Evolutionary conservation across 768 basidiomycete genomes (phyloP), one percentile per base, ranked within the genome.

Genomic region (Tephrocybe sp.): DNA sequence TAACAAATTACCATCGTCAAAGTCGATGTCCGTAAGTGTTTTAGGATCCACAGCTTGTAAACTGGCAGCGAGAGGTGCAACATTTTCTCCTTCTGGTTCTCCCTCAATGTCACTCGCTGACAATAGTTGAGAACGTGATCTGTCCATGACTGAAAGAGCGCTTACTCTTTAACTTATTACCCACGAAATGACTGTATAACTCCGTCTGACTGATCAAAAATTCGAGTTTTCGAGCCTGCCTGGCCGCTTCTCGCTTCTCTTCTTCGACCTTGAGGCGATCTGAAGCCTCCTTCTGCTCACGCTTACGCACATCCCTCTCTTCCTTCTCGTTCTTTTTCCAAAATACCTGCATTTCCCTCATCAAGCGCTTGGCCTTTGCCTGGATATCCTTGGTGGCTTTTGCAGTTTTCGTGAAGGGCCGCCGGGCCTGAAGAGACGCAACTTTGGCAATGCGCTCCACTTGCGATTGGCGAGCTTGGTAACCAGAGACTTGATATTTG

Each of bases 311-410:
- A 53, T 97, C 94, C 39, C 92, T 75, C 69, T 97, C 95, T 65
- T 95, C 93, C 61, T 93, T 93, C 69, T 98, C 95, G 57, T 97
- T 97, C 69, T 93, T 93, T 72, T 91, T 94, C 93, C 93, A 97
- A 69, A 94, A 94, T 16, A 93, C 83, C 53, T 94, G 83, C 88
- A 97, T 93, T 74, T 97, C 94, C 23, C 93, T 84, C 88, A 92
- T 91, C 31, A 94, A 73, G 33, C 90, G 81, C 64, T 90, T 93
- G 19, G 84, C 86, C 63, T 92, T 91, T 16, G 82, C 82, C 63
- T 93, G 91, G 2, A 82, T 73, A 54, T 94, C 92, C 66, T 94
- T 95, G 51, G 75, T 78, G 4, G 82, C 78, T 64, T 91, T 93
- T 11, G 85, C 77, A 1, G 88, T 85, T 59, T 83, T 83, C 8